Base-by-base conservation (phyloP, 2,329 filamentous ascomycete genomes). In the Neopestalotiopsis sp. region DNA sequence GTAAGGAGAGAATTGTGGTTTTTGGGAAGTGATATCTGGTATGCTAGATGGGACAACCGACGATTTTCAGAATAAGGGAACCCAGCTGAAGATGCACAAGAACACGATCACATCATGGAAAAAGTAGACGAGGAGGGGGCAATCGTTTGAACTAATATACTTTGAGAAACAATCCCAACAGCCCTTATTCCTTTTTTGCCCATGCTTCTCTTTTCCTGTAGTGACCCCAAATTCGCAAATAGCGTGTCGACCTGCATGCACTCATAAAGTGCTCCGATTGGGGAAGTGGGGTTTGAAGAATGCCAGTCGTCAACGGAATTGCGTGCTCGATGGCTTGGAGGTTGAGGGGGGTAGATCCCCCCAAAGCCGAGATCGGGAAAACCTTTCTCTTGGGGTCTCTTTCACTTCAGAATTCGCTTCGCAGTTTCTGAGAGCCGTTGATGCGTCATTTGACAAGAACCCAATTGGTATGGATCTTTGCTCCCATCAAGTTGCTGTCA, bases 211-310 rank as follows among this genome's bases (percentile, higher is more conserved):
- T 45, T 34, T 59, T 30, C 12, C 24, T 59, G 57, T 59, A n/a
- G 45, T n/a, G 9, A 10, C 17, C 59, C 59, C 61, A 38, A 64
- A 52, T 32, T 49, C 20, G 6, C 61, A 49, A 24, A 42, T 34
- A 34, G 34, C 59, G 28, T 40, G 28, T 24, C n/a, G 34, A 24
- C 20, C 61, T 30, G 42, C 63, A 56, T 40, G 4, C 34, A 20
- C 34, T 14, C 20, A 30, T 56, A 49, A 57, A 13, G 38, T n/a
- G 65, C 42, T 45, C 56, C 65, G 20, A 60, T 60, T 67, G 65
- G 65, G 65, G 65, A 67, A 67, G 65, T 67, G 65, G 65, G 65
- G 65, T 67, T 20, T 17, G 52, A 30, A 12, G 20, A 52, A 52
- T 52, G 45, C 45, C 45, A 52, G 45, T n/a, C 56, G 52, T 52